Base-by-base conservation (phyloP, 257 asterid genomes). In the Agastache rugosa region DNA sequence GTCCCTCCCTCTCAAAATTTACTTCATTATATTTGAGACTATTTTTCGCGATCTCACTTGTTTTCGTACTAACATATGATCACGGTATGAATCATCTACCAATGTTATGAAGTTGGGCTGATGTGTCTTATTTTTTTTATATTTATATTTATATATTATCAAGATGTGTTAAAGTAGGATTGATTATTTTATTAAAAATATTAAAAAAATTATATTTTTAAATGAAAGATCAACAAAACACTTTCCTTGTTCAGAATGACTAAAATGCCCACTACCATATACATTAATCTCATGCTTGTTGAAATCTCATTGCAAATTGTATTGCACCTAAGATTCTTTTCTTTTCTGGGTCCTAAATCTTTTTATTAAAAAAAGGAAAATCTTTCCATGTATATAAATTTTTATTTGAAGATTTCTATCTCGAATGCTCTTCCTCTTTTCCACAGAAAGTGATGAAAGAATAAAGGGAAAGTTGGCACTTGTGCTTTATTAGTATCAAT, bases 371-470 rank as follows among this genome's bases (percentile, higher is more conserved):
- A 61, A 15, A 11, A 8, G 34, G 20, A 42, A 59, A 48, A 14
- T 20, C 9, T 54, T 69, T 53, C 34, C 20, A 41, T 5, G 19
- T 63, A 17, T 20, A 37, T 4, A 39, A 51, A 63, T 39, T n/a
- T n/a, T n/a, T n/a, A n/a, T n/a, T 37, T 53, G 55, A 44, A 63
- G 69, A 51, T 54, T 77, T 51, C 6, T 56, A 0, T 44, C 75
- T 45, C 56, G 17, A 67, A 45, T 61, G 48, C 31, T 60, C 15
- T 29, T 19, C 15, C 9, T 41, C 73, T 63, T 77, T 58, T 29
- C 42, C 70, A 58, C 55, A 70, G 9, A 77, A 71, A 77, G 77
- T 63, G 77, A 71, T 4, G 51, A 31, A 55, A 42, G 69, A 72
- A 64, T 64, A 72, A 72, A 72, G 64, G 11, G 37, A 67, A 67